These are phyloP conservation scores for Gymnopilus dilepis DNA, from an alignment of 768 basidiomycete species.

Conservation along the genomic window DNA sequence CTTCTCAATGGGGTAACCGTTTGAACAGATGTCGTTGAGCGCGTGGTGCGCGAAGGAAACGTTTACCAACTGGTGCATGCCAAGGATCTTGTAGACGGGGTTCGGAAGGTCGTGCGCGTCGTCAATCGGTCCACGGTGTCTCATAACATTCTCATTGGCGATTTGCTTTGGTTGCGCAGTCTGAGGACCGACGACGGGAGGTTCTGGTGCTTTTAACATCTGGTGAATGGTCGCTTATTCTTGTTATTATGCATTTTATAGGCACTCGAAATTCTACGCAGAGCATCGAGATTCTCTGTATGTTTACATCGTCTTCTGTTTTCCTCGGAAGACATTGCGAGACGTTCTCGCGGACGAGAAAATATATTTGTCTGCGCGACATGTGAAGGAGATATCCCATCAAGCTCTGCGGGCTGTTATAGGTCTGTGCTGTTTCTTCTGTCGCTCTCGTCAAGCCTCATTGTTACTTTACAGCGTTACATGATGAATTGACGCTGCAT, in stretches of 20 bases:
- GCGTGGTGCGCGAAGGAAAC: not conserved
- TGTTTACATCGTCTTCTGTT: not conserved
- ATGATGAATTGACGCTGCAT: not conserved
- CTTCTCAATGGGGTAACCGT: not conserved
- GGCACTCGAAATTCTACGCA: not conserved
- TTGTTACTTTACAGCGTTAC: not conserved
- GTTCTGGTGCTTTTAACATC: not conserved
- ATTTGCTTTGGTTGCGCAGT: not conserved
- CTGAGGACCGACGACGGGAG: not conserved
- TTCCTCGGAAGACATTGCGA: not conserved
- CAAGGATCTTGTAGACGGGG: not conserved
- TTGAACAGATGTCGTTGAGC: not conserved
- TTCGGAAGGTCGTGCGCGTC: not conserved
- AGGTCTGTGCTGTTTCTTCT: not conserved
- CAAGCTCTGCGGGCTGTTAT: not conserved
- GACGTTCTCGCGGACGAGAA: not conserved
- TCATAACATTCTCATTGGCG: not conserved
- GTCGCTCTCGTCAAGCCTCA: not conserved
- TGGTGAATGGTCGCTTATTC: not conserved
- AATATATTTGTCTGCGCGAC: not conserved
- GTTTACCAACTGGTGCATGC: not conserved
- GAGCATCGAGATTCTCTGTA: not conserved
- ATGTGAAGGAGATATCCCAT: not conserved
- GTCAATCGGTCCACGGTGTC: not conserved
- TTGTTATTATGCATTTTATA: not conserved